A percentile compares a stretch with the other conserved stretches of the same genome.
Conservation (phyloP, 1,284 basidiomycete species). For the Retiboletus flavoniger region DNA sequence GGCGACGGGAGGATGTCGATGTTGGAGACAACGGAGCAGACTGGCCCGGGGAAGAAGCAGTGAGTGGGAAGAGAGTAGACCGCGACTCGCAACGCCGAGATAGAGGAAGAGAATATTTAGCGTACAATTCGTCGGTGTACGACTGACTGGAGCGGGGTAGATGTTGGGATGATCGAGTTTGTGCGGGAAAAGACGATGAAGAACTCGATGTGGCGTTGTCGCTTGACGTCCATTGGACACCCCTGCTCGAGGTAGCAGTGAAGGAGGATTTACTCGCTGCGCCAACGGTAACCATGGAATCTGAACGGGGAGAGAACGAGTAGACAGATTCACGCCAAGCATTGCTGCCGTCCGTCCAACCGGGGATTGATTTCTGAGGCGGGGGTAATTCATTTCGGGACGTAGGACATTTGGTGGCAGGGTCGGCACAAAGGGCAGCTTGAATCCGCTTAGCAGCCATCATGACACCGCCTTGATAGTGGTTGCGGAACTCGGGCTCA, state of each 20-base stretch:
- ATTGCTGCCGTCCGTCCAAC: slow-evolving; percentile 67
- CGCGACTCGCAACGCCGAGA: slow-evolving; percentile 52
- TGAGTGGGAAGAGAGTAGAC: slow-evolving; percentile 39
- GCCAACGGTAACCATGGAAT: slow-evolving; percentile 26
- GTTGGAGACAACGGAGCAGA: slow-evolving; percentile 31
- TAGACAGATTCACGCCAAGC: slow-evolving; percentile 66
- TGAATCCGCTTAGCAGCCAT: slow-evolving; percentile 62
- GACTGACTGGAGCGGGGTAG: slow-evolving; percentile 31
- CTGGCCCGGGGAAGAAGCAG: slow-evolving; percentile 34
- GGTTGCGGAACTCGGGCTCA: slow-evolving; percentile 33
- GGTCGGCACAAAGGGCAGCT: slow-evolving; percentile 45
- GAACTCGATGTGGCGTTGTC: slow-evolving; percentile 31
- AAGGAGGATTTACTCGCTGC: slow-evolving; percentile 39
- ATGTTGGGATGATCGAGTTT: slow-evolving; percentile 14
- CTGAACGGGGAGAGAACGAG: slow-evolving; percentile 38
- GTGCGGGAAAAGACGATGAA: slow-evolving; percentile 23
- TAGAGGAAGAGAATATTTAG: slow-evolving; percentile 54
- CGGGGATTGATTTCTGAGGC: slow-evolving; percentile 49
- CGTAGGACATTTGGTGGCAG: slow-evolving; percentile 33
- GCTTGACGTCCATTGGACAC: slow-evolving; percentile 49
- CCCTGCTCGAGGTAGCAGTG: slow-evolving; percentile 49
- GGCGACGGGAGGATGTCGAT: slow-evolving; percentile 36
- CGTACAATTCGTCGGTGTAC: slow-evolving; percentile 49
- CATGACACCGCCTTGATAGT: slow-evolving; percentile 61
- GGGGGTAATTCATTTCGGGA: slow-evolving; percentile 28